Base-by-base conservation (phyloP, 2,329 filamentous ascomycete species). In the Raffaelea arxii region DNA sequence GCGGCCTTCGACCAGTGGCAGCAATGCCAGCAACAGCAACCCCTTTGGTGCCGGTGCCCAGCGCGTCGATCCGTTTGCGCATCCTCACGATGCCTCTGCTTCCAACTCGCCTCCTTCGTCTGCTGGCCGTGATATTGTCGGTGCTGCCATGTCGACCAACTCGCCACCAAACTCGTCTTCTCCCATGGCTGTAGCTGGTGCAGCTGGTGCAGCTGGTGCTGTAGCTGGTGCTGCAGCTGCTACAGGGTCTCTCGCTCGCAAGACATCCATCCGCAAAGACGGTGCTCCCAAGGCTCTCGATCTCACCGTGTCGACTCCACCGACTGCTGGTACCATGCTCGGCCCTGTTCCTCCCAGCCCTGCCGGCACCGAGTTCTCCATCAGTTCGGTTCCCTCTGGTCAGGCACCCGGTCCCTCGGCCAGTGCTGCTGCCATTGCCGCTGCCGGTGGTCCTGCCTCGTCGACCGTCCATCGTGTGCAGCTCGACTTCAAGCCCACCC, bases 401-500 rank as follows among this genome's bases (percentile, higher is more conserved):
- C 70, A 67, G 46, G 57, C 60, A 22, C 66, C 64, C 32, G 66
- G 60, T 42, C 64, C 69, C 23, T 74, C 74, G 4, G 62, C 66
- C 35, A 69, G 72, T 27, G 78, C 76, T 38, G 74, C 73, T 11
- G 79, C 76, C 38, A 82, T 82, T 54, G 77, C 76, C 12, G 77
- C 75, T 43, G 77, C 78, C 39, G 78, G 75, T 47, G 80, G 78
- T 18, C 78, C 80, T 21, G 60, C 68, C 32, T 66, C 71, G 51
- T 70, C 77, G 47, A 64, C 86, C 54, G 90, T 97, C 46, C 85
- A 97, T 64, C 87, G 92, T 52, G 87, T 97, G 27, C 87, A 96
- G 63, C 79, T 97, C 55, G 90, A 96, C 64, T 98, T 97, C 65
- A 84, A 80, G 62, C 90, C 92, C 23, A 91, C 86, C 4, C 83